Conservation (phyloP, 169 alveolate species). For the Cryptosporidium xiaoi region DNA sequence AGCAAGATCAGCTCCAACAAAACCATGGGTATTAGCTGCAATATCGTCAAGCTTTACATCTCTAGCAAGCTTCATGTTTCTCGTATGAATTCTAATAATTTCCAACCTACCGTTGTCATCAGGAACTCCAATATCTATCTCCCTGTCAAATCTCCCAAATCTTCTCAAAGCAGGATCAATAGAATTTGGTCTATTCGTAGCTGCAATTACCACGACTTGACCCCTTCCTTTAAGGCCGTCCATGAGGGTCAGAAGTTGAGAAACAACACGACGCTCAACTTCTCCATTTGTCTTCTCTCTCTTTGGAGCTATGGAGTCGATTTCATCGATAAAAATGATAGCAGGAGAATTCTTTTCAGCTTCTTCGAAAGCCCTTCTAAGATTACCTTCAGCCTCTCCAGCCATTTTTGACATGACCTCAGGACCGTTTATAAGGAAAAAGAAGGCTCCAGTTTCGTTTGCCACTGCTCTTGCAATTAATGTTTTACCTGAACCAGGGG, state of each 20-base stretch:
- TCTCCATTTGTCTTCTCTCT: conserved; percentile 99
- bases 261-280: conserved; percentile 99
- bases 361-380: conserved; percentile 97
- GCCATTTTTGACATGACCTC: conserved; percentile 99
- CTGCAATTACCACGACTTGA: conserved; percentile 97
- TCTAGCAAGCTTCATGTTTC: conserved; percentile 98
- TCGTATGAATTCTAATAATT: conserved; percentile 97
- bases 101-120: conserved; percentile 99
- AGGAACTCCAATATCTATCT: conserved; percentile 99
- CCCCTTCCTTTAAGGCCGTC: conserved; percentile 99
- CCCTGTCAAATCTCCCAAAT: conserved; percentile 98
- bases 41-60: conserved; percentile 97
- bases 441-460: conserved; percentile 98
- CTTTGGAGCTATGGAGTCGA: conserved; percentile 99
- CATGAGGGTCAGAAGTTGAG: conserved; percentile 98
- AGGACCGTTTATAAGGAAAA: conserved; percentile 96
- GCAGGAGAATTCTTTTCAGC: conserved; percentile 99
- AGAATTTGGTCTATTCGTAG: conserved; percentile 98
- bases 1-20: conserved; percentile 97
- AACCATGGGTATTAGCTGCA: conserved; percentile 99
- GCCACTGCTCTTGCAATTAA: conserved; percentile 99
- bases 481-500: conserved; percentile 99
- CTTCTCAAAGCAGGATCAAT: conserved; percentile 99
- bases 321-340: conserved; percentile 99
- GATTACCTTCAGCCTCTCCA: conserved; percentile 98